Percentiles rank a stretch among this genome's conserved stretches.
These are phyloP conservation scores for Dryas integrifolia DNA, from an alignment of 331 rosid species.

Conservation along the genomic window DNA sequence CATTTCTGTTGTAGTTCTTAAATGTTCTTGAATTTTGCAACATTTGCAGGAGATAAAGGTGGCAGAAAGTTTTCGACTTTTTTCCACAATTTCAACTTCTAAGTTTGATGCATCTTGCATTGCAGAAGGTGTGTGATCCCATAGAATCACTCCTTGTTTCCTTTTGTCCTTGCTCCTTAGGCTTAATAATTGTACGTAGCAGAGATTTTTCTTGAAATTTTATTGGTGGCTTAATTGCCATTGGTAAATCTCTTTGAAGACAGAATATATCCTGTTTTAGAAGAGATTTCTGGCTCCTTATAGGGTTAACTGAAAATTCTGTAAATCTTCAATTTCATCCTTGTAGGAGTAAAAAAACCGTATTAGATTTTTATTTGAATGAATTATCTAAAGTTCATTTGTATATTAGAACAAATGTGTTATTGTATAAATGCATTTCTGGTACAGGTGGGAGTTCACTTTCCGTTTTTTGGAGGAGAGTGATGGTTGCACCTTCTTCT, in stretches of 20 bases:
- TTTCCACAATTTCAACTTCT: slow-evolving; percentile 69
- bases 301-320: neutral
- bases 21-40: slow-evolving; percentile 3
- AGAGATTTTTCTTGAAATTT: neutral
- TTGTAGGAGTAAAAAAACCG: neutral
- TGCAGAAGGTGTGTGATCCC: slow-evolving; percentile 49
- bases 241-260: neutral
- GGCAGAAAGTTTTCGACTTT: slow-evolving; percentile 72
- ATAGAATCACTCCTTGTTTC: neutral
- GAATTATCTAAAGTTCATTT: neutral
- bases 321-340: neutral
- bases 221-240: neutral
- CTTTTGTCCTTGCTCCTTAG: neutral
- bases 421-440: slow-evolving; percentile 10
- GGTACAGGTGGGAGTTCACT: slow-evolving; percentile 58
- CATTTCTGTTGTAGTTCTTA: neutral
- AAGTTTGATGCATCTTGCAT: slow-evolving; percentile 45
- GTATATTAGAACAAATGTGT: neutral
- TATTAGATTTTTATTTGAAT: neutral
- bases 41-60: slow-evolving; percentile 69
- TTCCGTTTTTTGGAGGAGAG: slow-evolving; percentile 75
- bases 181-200: neutral
- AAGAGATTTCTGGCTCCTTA: neutral
- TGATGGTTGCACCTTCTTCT: slow-evolving; percentile 57
- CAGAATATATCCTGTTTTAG: neutral